These are phyloP conservation scores for Trifolium fragiferum DNA, from an alignment of 306 rosid genomes.

Conservation along the genomic window DNA sequence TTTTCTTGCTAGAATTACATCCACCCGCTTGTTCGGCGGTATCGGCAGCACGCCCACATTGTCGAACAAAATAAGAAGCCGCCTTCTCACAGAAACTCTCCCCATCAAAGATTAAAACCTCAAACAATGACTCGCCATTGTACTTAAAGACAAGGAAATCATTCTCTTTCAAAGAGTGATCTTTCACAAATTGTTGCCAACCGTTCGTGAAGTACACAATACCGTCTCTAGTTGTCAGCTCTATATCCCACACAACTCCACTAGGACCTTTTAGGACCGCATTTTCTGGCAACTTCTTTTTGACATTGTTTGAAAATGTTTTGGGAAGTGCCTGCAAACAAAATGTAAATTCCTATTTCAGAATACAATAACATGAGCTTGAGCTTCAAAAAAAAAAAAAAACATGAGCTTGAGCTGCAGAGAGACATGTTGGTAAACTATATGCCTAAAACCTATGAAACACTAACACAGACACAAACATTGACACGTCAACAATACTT, in stretches of 20 bases:
- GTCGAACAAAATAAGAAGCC: slow-evolving; percentile 62
- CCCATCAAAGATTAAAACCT: slow-evolving; percentile 64
- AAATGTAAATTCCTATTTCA: slow-evolving; percentile 11
- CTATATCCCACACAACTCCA: slow-evolving; percentile 63
- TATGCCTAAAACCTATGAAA: neutral
- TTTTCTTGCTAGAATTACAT: slow-evolving; percentile 42
- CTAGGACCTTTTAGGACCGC: slow-evolving; percentile 71
- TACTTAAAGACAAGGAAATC: slow-evolving; percentile 76
- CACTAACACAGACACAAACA: neutral
- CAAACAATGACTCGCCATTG: slow-evolving; percentile 65
- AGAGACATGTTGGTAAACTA: neutral
- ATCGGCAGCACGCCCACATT: slow-evolving; percentile 43
- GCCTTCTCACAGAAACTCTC: slow-evolving; percentile 70
- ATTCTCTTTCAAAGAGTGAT: slow-evolving; percentile 60
- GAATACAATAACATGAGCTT: slow-evolving; percentile 13
- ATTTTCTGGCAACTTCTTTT: slow-evolving; percentile 57
- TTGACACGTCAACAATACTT: neutral
- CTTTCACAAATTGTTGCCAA: slow-evolving; percentile 68
- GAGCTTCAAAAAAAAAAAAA: no score
- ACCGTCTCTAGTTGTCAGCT: slow-evolving; percentile 50
- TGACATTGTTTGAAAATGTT: slow-evolving; percentile 56
- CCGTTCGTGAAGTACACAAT: slow-evolving; percentile 55
- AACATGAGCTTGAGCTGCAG: neutral
- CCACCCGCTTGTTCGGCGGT: slow-evolving; percentile 37
- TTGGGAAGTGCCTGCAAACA: slow-evolving; percentile 67